Evolutionary conservation across 2,329 filamentous ascomycete species (phyloP).

Genomic region (Berkeleyomyces rouxiae): DNA sequence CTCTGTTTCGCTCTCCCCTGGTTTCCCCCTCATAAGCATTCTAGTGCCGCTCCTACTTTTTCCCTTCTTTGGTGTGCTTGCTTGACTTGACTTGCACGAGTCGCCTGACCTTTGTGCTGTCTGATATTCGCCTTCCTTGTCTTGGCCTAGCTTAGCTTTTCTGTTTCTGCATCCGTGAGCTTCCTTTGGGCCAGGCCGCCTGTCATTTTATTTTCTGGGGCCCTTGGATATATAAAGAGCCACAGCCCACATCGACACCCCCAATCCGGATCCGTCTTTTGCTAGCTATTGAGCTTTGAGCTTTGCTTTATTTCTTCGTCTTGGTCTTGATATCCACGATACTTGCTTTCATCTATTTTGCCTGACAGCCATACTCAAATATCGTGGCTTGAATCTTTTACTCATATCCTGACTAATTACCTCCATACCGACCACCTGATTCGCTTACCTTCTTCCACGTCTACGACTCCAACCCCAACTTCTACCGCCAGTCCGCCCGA

Average conservation of each 20-base stretch:
- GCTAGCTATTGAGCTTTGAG: background rate
- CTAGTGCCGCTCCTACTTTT: background rate
- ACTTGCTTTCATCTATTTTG: background rate
- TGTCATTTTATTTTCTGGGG: background rate
- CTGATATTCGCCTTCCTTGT: background rate
- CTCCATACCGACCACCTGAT: background rate
- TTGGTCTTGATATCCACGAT: background rate
- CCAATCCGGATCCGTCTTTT: background rate
- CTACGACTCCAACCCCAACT: background rate
- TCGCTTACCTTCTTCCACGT: background rate
- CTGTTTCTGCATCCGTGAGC: background rate
- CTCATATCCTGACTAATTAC: background rate
- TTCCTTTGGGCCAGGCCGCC: background rate
- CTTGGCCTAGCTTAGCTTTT: background rate
- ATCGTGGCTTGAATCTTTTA: background rate
- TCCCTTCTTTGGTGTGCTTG: background rate
- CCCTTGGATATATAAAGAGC: background rate
- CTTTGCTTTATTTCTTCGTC: background rate
- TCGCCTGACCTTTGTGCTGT: slow-evolving; percentile 1
- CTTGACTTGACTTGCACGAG: background rate
- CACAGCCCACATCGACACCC: background rate
- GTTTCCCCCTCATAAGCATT: background rate
- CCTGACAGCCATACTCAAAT: background rate
- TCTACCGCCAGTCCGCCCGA: background rate
- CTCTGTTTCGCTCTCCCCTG: background rate